Conservation (phyloP, 176 grass and related monocot species). For the Juncus inflexus region DNA sequence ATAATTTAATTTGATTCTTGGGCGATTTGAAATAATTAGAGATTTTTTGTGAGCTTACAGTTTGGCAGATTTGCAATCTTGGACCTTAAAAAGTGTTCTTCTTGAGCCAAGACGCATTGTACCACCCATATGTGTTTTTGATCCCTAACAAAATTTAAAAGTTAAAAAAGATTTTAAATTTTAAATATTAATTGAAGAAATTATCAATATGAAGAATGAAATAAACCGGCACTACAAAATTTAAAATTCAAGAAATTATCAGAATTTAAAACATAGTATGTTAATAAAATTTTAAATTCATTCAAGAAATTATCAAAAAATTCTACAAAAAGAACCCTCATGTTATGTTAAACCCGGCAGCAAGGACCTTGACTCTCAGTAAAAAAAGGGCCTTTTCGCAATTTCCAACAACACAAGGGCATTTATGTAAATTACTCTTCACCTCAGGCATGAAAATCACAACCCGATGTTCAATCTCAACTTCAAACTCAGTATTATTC, state of each 20-base stretch:
- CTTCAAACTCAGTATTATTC: constrained; percentile 87
- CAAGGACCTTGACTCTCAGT: too few relatives aligned
- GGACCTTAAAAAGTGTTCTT: constrained; percentile 61
- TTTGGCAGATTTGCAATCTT: constrained; percentile 67
- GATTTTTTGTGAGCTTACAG: constrained; percentile 51
- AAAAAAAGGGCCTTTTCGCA: too few relatives aligned
- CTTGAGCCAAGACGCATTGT: constrained; percentile 97
- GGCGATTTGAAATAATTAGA: not conserved
- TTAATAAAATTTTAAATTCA: too few relatives aligned
- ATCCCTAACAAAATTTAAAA: constrained; percentile 48
- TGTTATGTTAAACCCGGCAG: not conserved
- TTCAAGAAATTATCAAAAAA: not conserved
- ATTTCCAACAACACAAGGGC: too few relatives aligned
- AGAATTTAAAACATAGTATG: not conserved
- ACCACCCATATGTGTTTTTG: constrained; percentile 96
- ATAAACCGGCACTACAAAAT: too few relatives aligned
- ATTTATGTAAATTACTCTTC: not conserved
- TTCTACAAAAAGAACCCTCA: not conserved
- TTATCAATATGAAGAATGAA: too few relatives aligned
- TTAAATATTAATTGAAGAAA: too few relatives aligned
- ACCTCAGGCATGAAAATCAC: constrained; percentile 98
- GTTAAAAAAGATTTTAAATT: not conserved
- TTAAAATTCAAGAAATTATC: not conserved
- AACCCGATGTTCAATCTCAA: constrained; percentile 44
- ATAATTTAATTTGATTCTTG: constrained; percentile 13